Conservation (phyloP, 1,284 basidiomycete species). For the Fomitopsis betulina region DNA sequence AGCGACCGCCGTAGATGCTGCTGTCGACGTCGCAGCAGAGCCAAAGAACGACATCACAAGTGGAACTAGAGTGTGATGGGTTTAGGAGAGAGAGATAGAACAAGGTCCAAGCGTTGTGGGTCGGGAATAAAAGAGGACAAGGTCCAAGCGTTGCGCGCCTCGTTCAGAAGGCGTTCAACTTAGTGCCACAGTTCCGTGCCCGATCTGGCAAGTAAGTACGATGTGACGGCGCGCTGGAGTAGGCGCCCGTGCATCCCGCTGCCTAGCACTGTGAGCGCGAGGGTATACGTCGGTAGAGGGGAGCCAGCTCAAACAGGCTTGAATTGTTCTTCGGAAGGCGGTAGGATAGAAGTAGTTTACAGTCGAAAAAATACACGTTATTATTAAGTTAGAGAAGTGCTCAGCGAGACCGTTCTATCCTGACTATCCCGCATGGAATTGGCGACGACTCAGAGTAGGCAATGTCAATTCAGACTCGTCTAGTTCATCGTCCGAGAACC, state of each 20-base stretch:
- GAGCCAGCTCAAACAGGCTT: not conserved
- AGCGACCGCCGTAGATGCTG: constrained; percentile 22
- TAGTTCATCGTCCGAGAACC: not conserved
- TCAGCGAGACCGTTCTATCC: not conserved
- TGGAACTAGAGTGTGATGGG: not conserved
- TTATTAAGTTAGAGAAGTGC: not conserved
- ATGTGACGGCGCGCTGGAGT: not conserved
- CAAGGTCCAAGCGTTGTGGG: not conserved
- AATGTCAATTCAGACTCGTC: not conserved
- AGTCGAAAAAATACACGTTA: not conserved
- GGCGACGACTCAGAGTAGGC: not conserved
- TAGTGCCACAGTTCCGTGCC: not conserved
- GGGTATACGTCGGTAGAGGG: not conserved
- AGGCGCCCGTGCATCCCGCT: not conserved
- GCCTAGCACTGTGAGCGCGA: too few relatives aligned
- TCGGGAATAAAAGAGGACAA: not conserved
- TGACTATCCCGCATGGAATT: not conserved
- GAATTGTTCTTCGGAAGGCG: not conserved
- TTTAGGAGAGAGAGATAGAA: not conserved
- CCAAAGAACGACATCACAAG: constrained; percentile 39
- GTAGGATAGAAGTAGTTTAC: not conserved
- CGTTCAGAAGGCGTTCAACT: not conserved
- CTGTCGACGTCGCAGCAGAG: constrained; percentile 25
- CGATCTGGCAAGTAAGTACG: not conserved
- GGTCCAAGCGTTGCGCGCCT: not conserved